phyloP scores from a whole-genome alignment of 345 rosid species.

The Turritis glabra region DNA sequence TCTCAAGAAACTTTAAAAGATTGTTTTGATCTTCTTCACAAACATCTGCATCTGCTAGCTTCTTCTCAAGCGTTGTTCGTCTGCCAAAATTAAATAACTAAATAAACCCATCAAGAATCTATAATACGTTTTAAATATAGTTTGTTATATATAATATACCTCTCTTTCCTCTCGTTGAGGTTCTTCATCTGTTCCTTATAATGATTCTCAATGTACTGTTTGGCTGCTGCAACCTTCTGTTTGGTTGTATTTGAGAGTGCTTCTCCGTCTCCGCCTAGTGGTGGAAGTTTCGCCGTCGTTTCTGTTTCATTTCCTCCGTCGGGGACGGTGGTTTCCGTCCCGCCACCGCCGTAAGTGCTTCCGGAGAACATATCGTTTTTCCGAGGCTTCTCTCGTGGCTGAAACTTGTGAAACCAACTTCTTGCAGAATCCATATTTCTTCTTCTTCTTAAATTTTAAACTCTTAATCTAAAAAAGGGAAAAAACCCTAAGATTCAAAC shows the following conservation, averaged over 20 bases:
- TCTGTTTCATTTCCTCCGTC: constrained; percentile 31
- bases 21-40: constrained; percentile 91
- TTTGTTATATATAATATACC: too few species aligned
- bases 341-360: constrained; percentile 27
- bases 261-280: constrained; percentile 40
- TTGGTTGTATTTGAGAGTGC: constrained; percentile 54
- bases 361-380: constrained; percentile 38
- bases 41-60: constrained; percentile 89
- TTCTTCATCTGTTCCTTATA: constrained; percentile 78
- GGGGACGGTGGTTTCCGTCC: constrained; percentile 15
- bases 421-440: constrained; percentile 65
- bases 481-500: not conserved
- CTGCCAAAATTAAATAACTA: constrained; percentile 41
- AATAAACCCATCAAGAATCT: constrained; percentile 3
- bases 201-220: constrained; percentile 77
- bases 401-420: constrained; percentile 71
- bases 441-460: not conserved
- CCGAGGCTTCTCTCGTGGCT: constrained; percentile 57
- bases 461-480: not conserved
- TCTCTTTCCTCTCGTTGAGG: constrained; percentile 66
- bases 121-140: not conserved
- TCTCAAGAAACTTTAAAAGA: constrained; percentile 81
- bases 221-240: constrained; percentile 77
- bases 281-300: constrained; percentile 9
- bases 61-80: constrained; percentile 67